Conservation (phyloP, 352 stramenopile species). For the Phytophthora pinifolia region DNA sequence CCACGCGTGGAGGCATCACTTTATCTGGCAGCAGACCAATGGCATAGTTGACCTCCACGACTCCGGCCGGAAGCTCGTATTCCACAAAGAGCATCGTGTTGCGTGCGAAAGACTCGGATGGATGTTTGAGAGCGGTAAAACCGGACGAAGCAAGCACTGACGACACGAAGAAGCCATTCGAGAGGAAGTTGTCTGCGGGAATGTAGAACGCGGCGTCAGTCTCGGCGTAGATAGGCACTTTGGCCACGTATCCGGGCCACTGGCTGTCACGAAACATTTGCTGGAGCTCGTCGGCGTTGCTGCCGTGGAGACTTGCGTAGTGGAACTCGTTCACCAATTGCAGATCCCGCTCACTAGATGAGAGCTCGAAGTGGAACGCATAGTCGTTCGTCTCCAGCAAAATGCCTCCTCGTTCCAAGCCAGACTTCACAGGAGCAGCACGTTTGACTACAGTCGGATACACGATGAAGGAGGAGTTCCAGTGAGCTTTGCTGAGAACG, state of each 20-base stretch:
- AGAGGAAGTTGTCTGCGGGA: slow-evolving; percentile 48
- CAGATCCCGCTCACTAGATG: slow-evolving; percentile 31
- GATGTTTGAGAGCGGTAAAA: slow-evolving; percentile 24
- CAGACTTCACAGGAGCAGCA: slow-evolving; percentile 38
- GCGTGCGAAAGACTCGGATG: slow-evolving; percentile 58
- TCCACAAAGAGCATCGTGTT: slow-evolving; percentile 78
- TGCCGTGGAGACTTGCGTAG: slow-evolving; percentile 38
- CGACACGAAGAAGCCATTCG: slow-evolving; percentile 80
- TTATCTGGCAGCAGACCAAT: slow-evolving; percentile 71
- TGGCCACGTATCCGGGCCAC: slow-evolving; percentile 60
- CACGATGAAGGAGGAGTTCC: slow-evolving; percentile 71
- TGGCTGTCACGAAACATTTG: slow-evolving; percentile 61
- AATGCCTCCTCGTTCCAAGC: slow-evolving; percentile 51
- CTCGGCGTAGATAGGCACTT: slow-evolving; percentile 62
- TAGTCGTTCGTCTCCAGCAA: slow-evolving; percentile 64
- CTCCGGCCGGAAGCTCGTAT: slow-evolving; percentile 61
- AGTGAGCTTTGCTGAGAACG: slow-evolving; percentile 53
- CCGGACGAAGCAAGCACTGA: slow-evolving; percentile 32
- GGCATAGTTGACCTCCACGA: slow-evolving; percentile 65
- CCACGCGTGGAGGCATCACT: slow-evolving; percentile 50
- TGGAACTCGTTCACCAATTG: slow-evolving; percentile 64
- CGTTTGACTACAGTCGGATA: slow-evolving; percentile 67
- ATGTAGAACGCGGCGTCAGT: slow-evolving; percentile 59
- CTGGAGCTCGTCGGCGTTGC: slow-evolving; percentile 44
- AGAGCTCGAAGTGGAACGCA: slow-evolving; percentile 69